Conservation (phyloP, 202 grass and related monocot genomes). For the Panicum hallii region DNA sequence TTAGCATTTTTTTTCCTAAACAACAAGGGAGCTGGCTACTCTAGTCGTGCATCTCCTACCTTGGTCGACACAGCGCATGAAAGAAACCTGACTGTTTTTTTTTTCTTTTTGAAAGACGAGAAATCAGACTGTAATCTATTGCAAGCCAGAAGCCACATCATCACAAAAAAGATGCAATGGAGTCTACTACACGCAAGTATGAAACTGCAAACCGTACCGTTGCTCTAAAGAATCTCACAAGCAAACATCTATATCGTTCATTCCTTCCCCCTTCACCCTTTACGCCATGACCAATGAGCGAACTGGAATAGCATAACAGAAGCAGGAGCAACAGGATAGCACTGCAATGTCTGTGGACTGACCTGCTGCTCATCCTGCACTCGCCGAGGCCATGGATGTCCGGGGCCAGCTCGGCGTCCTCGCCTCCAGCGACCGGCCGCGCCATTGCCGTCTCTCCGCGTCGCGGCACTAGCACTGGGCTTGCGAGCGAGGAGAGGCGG, state of each 20-base stretch:
- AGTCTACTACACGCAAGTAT: background rate
- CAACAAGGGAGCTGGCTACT: background rate
- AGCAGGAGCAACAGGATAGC: background rate
- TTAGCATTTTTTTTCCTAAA: background rate
- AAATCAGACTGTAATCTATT: background rate
- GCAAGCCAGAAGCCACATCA: too few relatives aligned
- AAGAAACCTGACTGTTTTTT: background rate
- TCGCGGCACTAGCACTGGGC: background rate
- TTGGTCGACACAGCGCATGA: background rate
- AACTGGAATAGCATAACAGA: background rate
- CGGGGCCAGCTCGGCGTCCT: background rate
- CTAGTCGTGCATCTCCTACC: background rate
- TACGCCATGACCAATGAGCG: background rate
- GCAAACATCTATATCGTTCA: background rate
- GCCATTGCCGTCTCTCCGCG: background rate
- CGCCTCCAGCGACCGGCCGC: background rate
- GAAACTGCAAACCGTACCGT: background rate
- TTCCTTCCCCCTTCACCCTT: background rate
- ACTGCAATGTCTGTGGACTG: background rate
- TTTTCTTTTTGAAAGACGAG: background rate
- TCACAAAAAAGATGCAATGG: background rate
- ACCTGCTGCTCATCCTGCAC: constrained; percentile 13
- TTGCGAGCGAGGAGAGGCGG: background rate
- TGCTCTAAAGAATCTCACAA: background rate
- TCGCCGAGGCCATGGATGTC: constrained; percentile 21